Evolutionary conservation across 2,329 filamentous ascomycete genomes (phyloP), one percentile per base, ranked within the genome.

Genomic region (Daldinia eschscholtzii): DNA sequence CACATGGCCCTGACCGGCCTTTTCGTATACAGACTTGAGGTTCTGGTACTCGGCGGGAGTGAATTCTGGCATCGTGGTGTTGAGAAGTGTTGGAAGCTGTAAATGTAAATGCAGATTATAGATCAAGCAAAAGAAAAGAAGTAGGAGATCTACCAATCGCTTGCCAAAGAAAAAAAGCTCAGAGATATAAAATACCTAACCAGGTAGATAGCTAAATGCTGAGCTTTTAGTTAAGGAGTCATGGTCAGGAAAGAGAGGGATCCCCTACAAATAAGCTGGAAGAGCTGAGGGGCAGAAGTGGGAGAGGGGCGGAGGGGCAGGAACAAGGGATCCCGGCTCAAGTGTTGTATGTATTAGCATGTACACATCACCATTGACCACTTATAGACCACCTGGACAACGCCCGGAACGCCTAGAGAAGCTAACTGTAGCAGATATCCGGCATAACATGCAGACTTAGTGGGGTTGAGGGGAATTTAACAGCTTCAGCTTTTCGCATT

Each of bases 1-100:
- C 72, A 97, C 92, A 73, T 97, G 93, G 64, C 88, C 91, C 81
- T 97, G 93, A 35, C 87, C 88, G 55, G 92, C 92, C 73, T 90
- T 86, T 70, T 87, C 84, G 83, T 94, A 97, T 79, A 91, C 92
- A 71, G 90, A 83, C 80, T 88, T 88, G 44, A 97, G 87, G 74
- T 88, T 81, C 63, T 88, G 84, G 75, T 94, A 83, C 77, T 93
- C 87, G 71, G 92, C 88, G 65, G 88, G 80, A 41, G 88, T 87
- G 66, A 93, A 90, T 74, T 87, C 84, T 48, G 81, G 73, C 77
- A 79, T 79, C 57, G 28, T 70, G 61, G 18, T 41, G 2, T 61
- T 18, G 20, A 37, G 23, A 23, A 35, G 48, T 50, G 33, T 30
- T 44, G 61, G 33, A 6, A 59, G 44, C 37, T 4, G 28, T 37